Percentiles rank a stretch among this genome's conserved stretches.
Evolutionary conservation across 225 moss, liverwort and hornwort species (phyloP).

Genomic region (Polytrichum commune): DNA sequence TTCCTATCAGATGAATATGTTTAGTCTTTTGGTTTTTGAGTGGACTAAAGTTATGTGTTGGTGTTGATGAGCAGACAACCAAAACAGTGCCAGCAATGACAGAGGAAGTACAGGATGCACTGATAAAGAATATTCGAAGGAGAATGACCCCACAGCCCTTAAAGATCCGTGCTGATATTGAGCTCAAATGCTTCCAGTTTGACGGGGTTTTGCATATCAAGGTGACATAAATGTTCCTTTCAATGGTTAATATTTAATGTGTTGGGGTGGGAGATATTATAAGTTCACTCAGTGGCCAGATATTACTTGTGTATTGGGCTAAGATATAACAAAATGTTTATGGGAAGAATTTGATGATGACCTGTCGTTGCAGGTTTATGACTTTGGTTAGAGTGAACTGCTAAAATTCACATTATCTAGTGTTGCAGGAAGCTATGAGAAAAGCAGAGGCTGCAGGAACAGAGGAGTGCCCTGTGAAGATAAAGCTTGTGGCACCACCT

Average conservation of each 20-base stretch:
- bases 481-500: slow-evolving; percentile 95
- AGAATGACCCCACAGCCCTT: slow-evolving; percentile 96
- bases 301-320: too few species aligned
- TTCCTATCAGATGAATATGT: too few species aligned
- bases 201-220: slow-evolving; percentile 96
- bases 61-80: slow-evolving; percentile 35
- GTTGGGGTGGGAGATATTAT: too few species aligned
- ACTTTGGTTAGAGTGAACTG: too few species aligned
- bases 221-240: slow-evolving; percentile 29
- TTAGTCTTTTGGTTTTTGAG: too few species aligned
- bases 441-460: slow-evolving; percentile 88
- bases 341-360: too few species aligned
- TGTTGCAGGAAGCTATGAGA: slow-evolving; percentile 80
- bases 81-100: slow-evolving; percentile 88
- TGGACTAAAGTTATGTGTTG: not conserved
- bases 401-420: too few species aligned
- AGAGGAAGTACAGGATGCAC: slow-evolving; percentile 81
- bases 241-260: too few species aligned
- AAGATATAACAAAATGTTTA: too few species aligned
- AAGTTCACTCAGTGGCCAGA: too few species aligned
- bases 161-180: slow-evolving; percentile 95
- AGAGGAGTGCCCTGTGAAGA: slow-evolving; percentile 94
- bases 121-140: slow-evolving; percentile 89
- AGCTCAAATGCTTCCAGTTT: slow-evolving; percentile 92
- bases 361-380: too few species aligned